A percentile compares a stretch with the other conserved stretches of the same genome.
These are phyloP conservation scores for Colletotrichum orchidophilum DNA, from an alignment of 2,329 filamentous ascomycete species.

Conservation along the genomic window DNA sequence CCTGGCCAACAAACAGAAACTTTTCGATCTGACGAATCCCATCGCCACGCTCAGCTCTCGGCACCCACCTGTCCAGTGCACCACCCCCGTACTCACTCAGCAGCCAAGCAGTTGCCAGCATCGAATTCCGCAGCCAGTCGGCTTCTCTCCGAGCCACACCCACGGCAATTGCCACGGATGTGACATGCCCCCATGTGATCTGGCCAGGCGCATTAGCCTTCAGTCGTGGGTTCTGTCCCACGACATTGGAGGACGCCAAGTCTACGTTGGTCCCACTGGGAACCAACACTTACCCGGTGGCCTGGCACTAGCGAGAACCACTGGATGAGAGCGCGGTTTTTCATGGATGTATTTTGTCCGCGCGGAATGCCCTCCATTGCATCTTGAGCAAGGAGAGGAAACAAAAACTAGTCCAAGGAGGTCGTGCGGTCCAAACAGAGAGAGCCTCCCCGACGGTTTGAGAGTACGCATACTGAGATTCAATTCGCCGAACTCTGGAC, in stretches of 20 bases:
- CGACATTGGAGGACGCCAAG: constrained; percentile 60
- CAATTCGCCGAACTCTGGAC: constrained; percentile 43
- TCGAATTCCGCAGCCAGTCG: constrained; percentile 38
- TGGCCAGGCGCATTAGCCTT: constrained; percentile 68
- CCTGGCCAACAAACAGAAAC: constrained; percentile 58
- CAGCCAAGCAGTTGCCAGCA: constrained; percentile 24
- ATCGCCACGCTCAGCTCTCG: constrained; percentile 52
- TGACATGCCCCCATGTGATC: constrained; percentile 58
- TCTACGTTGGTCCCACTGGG: constrained; percentile 41
- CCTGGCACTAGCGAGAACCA: constrained; percentile 44
- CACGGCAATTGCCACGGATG: constrained; percentile 51
- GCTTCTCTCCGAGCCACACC: constrained; percentile 52
- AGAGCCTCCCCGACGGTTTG: constrained; percentile 55
- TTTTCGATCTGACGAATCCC: constrained; percentile 44
- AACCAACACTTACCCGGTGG: constrained; percentile 55
- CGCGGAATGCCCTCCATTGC: constrained; percentile 72
- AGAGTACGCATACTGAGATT: constrained; percentile 30
- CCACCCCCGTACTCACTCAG: constrained; percentile 32
- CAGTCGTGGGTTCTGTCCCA: constrained; percentile 53
- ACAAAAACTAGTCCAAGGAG: constrained; percentile 95
- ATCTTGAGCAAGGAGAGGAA: constrained; percentile 71
- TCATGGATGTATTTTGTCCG: constrained; percentile 97
- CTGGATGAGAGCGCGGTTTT: constrained; percentile 79
- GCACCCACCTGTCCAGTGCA: constrained; percentile 48
- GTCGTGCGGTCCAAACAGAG: constrained; percentile 85